phyloP scores from a whole-genome alignment of 805 yeast genomes.

The Wickerhamiella sergipiensis region DNA sequence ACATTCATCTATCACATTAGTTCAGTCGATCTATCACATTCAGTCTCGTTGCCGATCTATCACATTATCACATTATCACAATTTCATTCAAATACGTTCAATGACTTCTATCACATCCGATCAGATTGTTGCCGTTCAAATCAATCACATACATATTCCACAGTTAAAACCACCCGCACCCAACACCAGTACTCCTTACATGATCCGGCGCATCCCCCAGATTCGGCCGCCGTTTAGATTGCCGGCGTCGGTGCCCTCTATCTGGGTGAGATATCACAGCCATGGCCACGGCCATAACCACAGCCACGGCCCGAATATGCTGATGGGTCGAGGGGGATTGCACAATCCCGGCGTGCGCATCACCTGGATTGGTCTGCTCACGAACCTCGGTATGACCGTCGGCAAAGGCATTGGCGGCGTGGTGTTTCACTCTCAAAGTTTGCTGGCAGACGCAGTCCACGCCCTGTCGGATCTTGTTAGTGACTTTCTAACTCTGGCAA shows the following conservation, averaged over 20 bases:
- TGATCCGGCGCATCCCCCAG: not conserved
- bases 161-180: too few relatives aligned
- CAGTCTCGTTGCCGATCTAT: too few relatives aligned
- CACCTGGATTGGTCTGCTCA: conserved; percentile 80
- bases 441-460: conserved; percentile 89
- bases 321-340: conserved; percentile 26
- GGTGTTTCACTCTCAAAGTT: conserved; percentile 85
- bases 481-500: conserved; percentile 76
- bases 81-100: too few relatives aligned
- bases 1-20: too few relatives aligned
- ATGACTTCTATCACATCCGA: too few relatives aligned
- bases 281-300: conserved; percentile 8
- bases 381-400: conserved; percentile 73
- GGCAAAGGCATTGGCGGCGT: conserved; percentile 84
- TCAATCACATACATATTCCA: too few relatives aligned
- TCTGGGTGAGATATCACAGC: not conserved
- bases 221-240: not conserved
- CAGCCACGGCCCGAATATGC: conserved; percentile 11
- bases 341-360: conserved; percentile 80
- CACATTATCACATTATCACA: too few relatives aligned
- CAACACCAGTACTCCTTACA: too few relatives aligned
- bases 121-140: too few relatives aligned
- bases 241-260: too few relatives aligned
- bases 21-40: too few relatives aligned
- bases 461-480: conserved; percentile 82